Base-by-base conservation (phyloP, 208 protist genomes). In the Crithidia fasciculata region DNA sequence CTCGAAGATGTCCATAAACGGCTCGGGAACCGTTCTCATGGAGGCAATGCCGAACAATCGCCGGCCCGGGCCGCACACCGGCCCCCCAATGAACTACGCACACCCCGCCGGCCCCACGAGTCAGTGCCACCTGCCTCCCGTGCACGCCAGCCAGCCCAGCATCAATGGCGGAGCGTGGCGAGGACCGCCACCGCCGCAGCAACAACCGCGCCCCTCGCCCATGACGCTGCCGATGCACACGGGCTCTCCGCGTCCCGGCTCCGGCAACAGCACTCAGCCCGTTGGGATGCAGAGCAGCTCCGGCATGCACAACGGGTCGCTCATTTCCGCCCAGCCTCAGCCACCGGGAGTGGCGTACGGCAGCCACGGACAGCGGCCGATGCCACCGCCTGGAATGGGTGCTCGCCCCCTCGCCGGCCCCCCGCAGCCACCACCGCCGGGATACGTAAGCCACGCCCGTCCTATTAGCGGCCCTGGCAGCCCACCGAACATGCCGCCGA, bases 11-110 rank as follows among this genome's bases (percentile, higher is more conserved):
- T 44, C 69, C 16, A 57, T 50, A 18, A 71, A 73, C 58, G 7
- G 55, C 49, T 66, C 73, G 41, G 73, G 55, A 4, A 45, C 62
- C 3, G 18, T 60, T 2, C 52, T 68, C 2, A 68, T 68, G 60
- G 52, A 70, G 43, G 43, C 45, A 12, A 2, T 59, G 5, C 40
- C 40, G 8, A 13, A 18, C 16, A 16, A 18, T 8, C 64, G 57
- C 8, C 19, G 50, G 9, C 47, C 39, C 7, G 53, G 41, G 2
- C 19, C 36, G 2, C 10, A 8, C 13, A 16, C 15, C 4, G 53
- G 47, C 5, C 52, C 56, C 0, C 44, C 12, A 43, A 59, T 39
- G 18, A 60, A 36, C 62, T 59, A 60, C 43, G 43, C 47, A 4
- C 52, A 40, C 10, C 52, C 64, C 5, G 36, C 36, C 37, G 13